Percentiles rank a stretch among this genome's conserved stretches.
Conservation (phyloP, 1,284 basidiomycete species). For the Boletus putidus region DNA sequence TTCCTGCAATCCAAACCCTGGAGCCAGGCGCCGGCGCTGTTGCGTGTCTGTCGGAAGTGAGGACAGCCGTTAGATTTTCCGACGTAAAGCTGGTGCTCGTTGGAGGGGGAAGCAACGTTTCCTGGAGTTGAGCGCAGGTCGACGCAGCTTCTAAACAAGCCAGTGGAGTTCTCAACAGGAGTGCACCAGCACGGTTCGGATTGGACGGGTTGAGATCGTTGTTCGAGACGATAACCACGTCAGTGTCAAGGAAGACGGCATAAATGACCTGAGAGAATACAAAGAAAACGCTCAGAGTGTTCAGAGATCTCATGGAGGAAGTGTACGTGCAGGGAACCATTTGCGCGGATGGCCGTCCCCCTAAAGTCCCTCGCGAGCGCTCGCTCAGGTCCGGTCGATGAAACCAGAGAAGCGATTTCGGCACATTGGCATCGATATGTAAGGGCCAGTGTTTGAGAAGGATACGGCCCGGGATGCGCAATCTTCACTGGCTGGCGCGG, state of each 20-base stretch:
- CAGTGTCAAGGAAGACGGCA: background rate
- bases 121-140: constrained; percentile 19
- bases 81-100: constrained; percentile 4
- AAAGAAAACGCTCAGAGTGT: background rate
- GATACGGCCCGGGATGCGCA: no score
- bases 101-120: constrained; percentile 14
- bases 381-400: background rate
- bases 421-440: no score
- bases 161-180: constrained; percentile 16
- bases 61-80: constrained; percentile 7
- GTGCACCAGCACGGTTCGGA: constrained; percentile 12
- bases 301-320: background rate
- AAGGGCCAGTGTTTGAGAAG: no score
- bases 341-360: background rate
- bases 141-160: constrained; percentile 12
- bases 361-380: background rate
- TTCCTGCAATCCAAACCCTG: constrained; percentile 15
- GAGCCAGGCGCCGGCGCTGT: constrained; percentile 4
- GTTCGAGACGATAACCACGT: constrained; percentile 24
- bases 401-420: background rate
- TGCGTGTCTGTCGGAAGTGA: constrained; percentile 18
- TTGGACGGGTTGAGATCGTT: constrained; percentile 25
- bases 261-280: background rate
- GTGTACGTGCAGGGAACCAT: background rate
- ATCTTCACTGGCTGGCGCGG: no score